Evolutionary conservation across 169 alveolate genomes (phyloP).

Genomic region (Amoebophrya sp.): DNA sequence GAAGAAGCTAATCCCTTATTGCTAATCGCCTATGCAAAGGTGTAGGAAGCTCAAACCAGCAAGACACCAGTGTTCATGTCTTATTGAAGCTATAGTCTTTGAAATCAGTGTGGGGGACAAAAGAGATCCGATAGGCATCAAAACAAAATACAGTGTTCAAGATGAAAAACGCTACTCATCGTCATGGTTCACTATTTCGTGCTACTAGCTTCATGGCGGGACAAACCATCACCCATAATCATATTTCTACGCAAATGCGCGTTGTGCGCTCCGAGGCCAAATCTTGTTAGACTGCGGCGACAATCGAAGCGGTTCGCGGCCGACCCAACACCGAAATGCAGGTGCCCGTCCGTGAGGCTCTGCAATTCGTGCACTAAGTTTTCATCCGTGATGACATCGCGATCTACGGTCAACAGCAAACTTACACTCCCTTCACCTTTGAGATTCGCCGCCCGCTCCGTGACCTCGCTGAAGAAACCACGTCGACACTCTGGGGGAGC

Average conservation of each 20-base stretch:
- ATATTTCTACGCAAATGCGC: not conserved
- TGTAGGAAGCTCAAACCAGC: too few relatives aligned
- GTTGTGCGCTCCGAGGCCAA: not conserved
- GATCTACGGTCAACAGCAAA: not conserved
- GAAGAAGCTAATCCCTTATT: too few relatives aligned
- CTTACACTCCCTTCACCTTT: not conserved
- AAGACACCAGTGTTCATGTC: too few relatives aligned
- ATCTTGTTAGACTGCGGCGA: not conserved
- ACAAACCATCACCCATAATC: too few relatives aligned
- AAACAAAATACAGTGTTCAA: too few relatives aligned
- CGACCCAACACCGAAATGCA: not conserved
- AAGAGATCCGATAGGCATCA: too few relatives aligned
- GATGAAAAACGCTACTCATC: too few relatives aligned
- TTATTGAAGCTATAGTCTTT: too few relatives aligned
- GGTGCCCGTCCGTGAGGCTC: not conserved
- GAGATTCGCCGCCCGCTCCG: not conserved
- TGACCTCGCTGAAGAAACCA: not conserved
- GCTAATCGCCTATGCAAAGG: too few relatives aligned
- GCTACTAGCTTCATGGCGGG: too few relatives aligned
- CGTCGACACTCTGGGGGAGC: not conserved
- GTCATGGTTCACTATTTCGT: too few relatives aligned
- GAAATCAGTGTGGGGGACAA: too few relatives aligned
- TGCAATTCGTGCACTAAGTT: not conserved
- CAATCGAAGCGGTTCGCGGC: not conserved
- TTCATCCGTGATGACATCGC: not conserved